These are phyloP conservation scores for Trichoderma semiorbis DNA, from an alignment of 2,329 filamentous ascomycete species.

Conservation along the genomic window DNA sequence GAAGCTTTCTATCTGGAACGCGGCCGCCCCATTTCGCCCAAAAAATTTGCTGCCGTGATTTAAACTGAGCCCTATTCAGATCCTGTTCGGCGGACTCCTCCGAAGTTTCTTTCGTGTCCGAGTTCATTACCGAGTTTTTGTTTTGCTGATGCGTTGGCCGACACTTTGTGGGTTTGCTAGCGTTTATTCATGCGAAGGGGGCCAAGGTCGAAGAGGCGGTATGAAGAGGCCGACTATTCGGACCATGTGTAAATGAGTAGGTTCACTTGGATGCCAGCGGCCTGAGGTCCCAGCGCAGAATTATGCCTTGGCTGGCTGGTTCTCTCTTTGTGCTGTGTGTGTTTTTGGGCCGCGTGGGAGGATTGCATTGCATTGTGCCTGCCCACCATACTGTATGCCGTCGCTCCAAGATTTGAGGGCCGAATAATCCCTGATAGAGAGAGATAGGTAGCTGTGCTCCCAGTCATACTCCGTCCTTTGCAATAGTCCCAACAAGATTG, in stretches of 20 bases:
- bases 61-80: not conserved
- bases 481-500: not conserved
- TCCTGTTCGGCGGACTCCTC: slow-evolving; percentile 6
- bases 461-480: not conserved
- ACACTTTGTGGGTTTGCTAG: not conserved
- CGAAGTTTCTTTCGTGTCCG: not conserved
- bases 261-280: not conserved
- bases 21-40: not conserved
- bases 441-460: not conserved
- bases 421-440: not conserved
- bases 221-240: not conserved
- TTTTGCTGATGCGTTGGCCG: not conserved
- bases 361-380: not conserved
- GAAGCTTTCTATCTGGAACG: slow-evolving; percentile 4
- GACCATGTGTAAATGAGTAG: not conserved
- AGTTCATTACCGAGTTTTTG: not conserved
- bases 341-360: not conserved
- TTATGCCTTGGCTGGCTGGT: not conserved
- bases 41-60: not conserved
- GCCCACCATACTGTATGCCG: not conserved
- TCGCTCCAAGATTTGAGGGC: not conserved
- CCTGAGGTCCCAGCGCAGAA: not conserved
- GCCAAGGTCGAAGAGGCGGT: not conserved
- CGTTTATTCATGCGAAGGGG: not conserved
- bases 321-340: not conserved